These are phyloP conservation scores for Crassisporium funariophilum DNA, from an alignment of 768 basidiomycete species.

Conservation along the genomic window DNA sequence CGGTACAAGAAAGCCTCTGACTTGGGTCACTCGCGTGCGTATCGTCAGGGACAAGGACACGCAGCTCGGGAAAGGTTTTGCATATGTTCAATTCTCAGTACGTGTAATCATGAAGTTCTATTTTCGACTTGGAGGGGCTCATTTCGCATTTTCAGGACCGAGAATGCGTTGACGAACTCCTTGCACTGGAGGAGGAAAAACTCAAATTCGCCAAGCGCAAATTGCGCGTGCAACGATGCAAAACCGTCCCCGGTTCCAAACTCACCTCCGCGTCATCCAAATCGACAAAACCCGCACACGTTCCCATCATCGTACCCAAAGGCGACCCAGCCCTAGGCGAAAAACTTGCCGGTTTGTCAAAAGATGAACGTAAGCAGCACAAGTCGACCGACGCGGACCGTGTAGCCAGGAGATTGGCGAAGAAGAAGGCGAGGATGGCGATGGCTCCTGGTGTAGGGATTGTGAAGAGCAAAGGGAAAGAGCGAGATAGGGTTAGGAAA, in stretches of 20 bases:
- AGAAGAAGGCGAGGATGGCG: constrained; percentile 77
- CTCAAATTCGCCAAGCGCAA: constrained; percentile 94
- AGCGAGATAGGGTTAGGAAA: constrained; percentile 47
- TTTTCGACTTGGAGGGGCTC: background rate
- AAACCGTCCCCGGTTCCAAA: constrained; percentile 55
- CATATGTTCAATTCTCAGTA: constrained; percentile 87
- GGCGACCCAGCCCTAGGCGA: constrained; percentile 84
- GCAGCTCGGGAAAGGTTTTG: constrained; percentile 94
- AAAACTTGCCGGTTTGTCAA: constrained; percentile 73
- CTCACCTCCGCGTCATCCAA: constrained; percentile 15
- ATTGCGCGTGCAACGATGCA: constrained; percentile 89
- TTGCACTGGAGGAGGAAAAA: constrained; percentile 74
- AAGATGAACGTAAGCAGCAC: constrained; percentile 81
- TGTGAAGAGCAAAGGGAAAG: constrained; percentile 40
- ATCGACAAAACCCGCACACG: constrained; percentile 9
- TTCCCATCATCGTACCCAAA: constrained; percentile 53
- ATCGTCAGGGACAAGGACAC: constrained; percentile 89
- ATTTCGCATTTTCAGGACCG: constrained; percentile 60
- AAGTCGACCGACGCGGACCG: constrained; percentile 84
- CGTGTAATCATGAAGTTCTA: constrained; percentile 28
- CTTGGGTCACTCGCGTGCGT: constrained; percentile 85
- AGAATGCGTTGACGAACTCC: constrained; percentile 88
- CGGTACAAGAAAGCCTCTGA: constrained; percentile 36
- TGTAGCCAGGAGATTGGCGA: constrained; percentile 80
- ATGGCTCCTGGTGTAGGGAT: constrained; percentile 37